These are phyloP conservation scores for Epichloe brachyelytri DNA, from an alignment of 2,329 filamentous ascomycete species.

Conservation along the genomic window DNA sequence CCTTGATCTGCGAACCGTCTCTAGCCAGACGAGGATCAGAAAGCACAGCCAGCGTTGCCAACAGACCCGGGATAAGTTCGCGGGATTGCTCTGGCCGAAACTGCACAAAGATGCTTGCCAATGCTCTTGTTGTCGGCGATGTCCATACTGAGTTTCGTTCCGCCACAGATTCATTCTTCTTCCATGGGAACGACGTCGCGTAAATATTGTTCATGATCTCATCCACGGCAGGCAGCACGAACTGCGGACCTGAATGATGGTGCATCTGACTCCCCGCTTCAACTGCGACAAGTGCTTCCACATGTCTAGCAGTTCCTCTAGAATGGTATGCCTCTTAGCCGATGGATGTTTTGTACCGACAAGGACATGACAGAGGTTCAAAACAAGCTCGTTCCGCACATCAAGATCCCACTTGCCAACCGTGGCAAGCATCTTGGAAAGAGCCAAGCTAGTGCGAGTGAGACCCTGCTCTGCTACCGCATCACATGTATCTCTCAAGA, in stretches of 20 bases:
- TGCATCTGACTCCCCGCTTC: slow-evolving; percentile 15
- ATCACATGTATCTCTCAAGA: slow-evolving; percentile 11
- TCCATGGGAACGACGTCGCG: not conserved
- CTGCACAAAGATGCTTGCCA: slow-evolving; percentile 21
- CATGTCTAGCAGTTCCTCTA: slow-evolving; percentile 19
- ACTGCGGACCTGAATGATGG: slow-evolving; percentile 9
- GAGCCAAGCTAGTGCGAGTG: slow-evolving; percentile 10
- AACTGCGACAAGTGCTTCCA: slow-evolving; percentile 26
- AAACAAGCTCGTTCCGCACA: slow-evolving; percentile 17
- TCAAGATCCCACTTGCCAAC: slow-evolving; percentile 17
- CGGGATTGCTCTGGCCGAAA: slow-evolving; percentile 13
- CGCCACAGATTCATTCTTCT: not conserved
- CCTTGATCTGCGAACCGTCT: slow-evolving; percentile 5
- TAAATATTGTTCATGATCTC: slow-evolving; percentile 14
- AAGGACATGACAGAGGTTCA: slow-evolving; percentile 19
- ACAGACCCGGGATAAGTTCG: slow-evolving; percentile 18
- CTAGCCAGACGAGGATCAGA: slow-evolving; percentile 15
- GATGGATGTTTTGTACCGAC: slow-evolving; percentile 8
- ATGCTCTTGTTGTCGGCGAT: slow-evolving; percentile 9
- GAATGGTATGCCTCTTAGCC: slow-evolving; percentile 8
- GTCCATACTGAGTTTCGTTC: slow-evolving; percentile 1
- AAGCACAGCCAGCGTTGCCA: slow-evolving; percentile 19
- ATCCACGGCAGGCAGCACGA: slow-evolving; percentile 17
- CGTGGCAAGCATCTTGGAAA: slow-evolving; percentile 14
- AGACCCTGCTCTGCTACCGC: slow-evolving; percentile 10